Base-by-base conservation (phyloP, 2,329 filamentous ascomycete genomes). In the Pseudofabraea citricarpa region DNA sequence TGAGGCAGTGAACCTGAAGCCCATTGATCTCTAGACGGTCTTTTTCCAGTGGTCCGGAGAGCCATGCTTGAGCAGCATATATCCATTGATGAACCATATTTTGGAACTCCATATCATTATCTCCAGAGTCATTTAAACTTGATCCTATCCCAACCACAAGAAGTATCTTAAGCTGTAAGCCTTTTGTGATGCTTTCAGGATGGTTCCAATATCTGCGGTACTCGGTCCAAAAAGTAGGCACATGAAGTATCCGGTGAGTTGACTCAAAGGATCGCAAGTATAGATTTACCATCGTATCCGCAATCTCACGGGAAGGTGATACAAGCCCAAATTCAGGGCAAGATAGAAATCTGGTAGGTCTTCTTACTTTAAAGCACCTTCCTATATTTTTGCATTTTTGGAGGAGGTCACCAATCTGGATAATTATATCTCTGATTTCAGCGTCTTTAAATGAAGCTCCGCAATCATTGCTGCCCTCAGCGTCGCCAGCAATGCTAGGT, bases 181-280 rank as follows among this genome's bases (percentile, higher is more conserved):
- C 55, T 5, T 39, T 45, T 1, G 54, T 45, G 2, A 53, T 49
- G 6, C 6, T 49, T 5, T 58, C 56, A 0, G 64, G 58, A 3
- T 63, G 44, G 3, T 63, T 55, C 74, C 74, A 79, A 47, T 72
- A 73, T 1, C 41, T 56, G 3, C 61, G 46, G 49, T 77, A 80
- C 6, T 76, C 69, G 16, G 60, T 50, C 64, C 67, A 67, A 46
- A 80, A 81, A 0, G 66, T 70, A 0, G 75, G 74, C 4, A 63
- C 55, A 43, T 81, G 76, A 0, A 81, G 55, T 35, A 81, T 71
- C 3, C 74, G 69, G 40, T 76, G 69, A 0, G 66, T 64, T 2
- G 65, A 68, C 46, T 77, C 77, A 45, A 74, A 77, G 0, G 61
- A 70, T 2, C 57, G 56, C 33, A 78, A 68, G 56, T 81, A 81